These are phyloP conservation scores for Neltuma alba DNA, from an alignment of 306 rosid species.

Conservation along the genomic window DNA sequence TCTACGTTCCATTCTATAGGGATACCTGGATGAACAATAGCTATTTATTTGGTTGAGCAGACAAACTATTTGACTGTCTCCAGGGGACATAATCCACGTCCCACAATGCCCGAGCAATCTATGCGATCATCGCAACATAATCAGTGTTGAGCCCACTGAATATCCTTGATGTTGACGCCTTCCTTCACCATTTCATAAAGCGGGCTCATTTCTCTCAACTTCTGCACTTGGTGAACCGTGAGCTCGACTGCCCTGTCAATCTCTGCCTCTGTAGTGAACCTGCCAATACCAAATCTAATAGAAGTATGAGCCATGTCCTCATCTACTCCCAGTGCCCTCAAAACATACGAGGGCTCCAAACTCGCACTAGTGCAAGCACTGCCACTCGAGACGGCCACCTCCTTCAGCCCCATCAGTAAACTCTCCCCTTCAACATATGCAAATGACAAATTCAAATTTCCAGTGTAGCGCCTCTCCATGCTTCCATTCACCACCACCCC, in stretches of 20 bases:
- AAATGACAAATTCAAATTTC: constrained; percentile 84
- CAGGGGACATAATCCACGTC: background rate
- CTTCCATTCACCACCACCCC: constrained; percentile 96
- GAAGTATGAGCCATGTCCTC: constrained; percentile 99
- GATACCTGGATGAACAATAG: constrained; percentile 6
- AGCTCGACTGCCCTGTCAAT: constrained; percentile 64
- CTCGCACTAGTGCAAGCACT: constrained; percentile 98
- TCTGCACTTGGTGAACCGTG: constrained; percentile 62
- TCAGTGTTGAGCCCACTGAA: constrained; percentile 92
- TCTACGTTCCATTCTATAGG: constrained; percentile 13
- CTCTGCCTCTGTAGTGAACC: constrained; percentile 91
- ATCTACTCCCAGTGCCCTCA: constrained; percentile 97
- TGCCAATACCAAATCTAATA: constrained; percentile 92
- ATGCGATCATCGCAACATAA: background rate
- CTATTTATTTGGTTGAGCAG: background rate
- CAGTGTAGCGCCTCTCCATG: constrained; percentile 71
- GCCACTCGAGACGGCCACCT: constrained; percentile 98
- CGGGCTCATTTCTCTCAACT: constrained; percentile 91
- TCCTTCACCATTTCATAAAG: constrained; percentile 87
- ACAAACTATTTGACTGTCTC: background rate
- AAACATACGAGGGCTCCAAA: constrained; percentile 93
- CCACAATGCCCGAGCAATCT: background rate
- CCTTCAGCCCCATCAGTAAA: constrained; percentile 94
- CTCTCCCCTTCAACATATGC: constrained; percentile 95
- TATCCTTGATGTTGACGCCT: constrained; percentile 79